A percentile compares a stretch with the other conserved stretches of the same genome.
Evolutionary conservation across 2,329 filamentous ascomycete species (phyloP).

Genomic region (Rhinocladiella similis): DNA sequence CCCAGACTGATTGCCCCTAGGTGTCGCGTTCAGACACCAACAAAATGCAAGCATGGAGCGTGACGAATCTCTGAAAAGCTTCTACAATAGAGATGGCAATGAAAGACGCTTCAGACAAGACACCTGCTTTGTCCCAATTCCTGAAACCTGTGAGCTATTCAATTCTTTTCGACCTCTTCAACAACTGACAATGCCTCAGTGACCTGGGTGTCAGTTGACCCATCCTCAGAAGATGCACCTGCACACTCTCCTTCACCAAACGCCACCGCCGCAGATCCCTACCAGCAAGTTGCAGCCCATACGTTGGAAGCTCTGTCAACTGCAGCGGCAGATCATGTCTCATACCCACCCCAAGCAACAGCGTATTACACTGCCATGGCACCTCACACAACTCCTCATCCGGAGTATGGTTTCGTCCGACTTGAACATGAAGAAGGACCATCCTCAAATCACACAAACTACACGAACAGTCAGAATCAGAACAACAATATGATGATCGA

Average conservation of each 20-base stretch:
- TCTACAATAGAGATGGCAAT: slow-evolving; percentile 12
- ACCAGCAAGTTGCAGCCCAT: slow-evolving; percentile 24
- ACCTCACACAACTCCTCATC: slow-evolving; percentile 11
- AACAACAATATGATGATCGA: slow-evolving; percentile 24
- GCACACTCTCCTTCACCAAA: slow-evolving; percentile 12
- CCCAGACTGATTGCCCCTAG: slow-evolving; percentile 29
- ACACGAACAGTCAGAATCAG: slow-evolving; percentile 15
- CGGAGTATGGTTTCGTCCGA: slow-evolving; percentile 23
- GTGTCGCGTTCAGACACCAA: slow-evolving; percentile 67
- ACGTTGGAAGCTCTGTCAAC: slow-evolving; percentile 23
- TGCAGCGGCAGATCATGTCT: slow-evolving; percentile 18
- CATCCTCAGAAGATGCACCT: slow-evolving; percentile 17
- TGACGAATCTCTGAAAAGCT: slow-evolving; percentile 13
- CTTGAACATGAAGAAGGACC: slow-evolving; percentile 4
- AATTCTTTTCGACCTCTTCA: background rate
- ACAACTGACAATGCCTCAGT: slow-evolving; percentile 13
- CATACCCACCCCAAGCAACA: slow-evolving; percentile 18
- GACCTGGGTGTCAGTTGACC: slow-evolving; percentile 24
- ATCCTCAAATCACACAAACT: slow-evolving; percentile 10
- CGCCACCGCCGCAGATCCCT: slow-evolving; percentile 10
- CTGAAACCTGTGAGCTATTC: slow-evolving; percentile 15
- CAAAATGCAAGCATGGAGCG: slow-evolving; percentile 53
- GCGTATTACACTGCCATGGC: slow-evolving; percentile 23
- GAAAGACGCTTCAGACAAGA: too few relatives aligned
- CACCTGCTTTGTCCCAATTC: slow-evolving; percentile 20